These are phyloP conservation scores for Nigrospora sphaerica DNA, from an alignment of 2,329 filamentous ascomycete genomes.

Conservation along the genomic window DNA sequence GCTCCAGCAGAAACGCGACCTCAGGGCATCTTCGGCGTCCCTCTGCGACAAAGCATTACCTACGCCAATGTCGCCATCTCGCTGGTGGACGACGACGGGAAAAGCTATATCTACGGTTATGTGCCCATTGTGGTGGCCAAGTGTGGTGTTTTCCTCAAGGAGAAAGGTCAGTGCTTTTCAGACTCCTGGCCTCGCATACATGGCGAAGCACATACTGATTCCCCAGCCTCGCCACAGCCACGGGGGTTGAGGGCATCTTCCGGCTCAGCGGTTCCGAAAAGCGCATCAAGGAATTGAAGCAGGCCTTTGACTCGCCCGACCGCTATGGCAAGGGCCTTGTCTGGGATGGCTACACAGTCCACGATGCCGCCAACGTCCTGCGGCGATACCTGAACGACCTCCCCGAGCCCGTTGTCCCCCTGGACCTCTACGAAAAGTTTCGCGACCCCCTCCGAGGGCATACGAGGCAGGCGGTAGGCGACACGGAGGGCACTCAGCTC, in stretches of 20 bases:
- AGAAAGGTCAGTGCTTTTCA: slow-evolving; percentile 67
- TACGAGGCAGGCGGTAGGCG: slow-evolving; percentile 66
- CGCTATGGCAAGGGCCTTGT: slow-evolving; percentile 94
- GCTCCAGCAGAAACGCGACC: slow-evolving; percentile 35
- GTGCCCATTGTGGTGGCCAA: slow-evolving; percentile 98
- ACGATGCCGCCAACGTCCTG: slow-evolving; percentile 95
- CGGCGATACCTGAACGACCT: slow-evolving; percentile 93
- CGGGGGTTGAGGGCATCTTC: slow-evolving; percentile 92
- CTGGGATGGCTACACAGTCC: slow-evolving; percentile 96
- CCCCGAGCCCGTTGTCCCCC: slow-evolving; percentile 90
- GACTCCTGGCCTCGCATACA: neutral
- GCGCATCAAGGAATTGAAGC: slow-evolving; percentile 93
- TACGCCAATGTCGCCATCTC: slow-evolving; percentile 99
- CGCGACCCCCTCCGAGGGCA: slow-evolving; percentile 69
- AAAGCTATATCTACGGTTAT: slow-evolving; percentile 97
- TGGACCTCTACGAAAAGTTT: slow-evolving; percentile 89
- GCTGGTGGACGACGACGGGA: slow-evolving; percentile 81
- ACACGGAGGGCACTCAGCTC: slow-evolving; percentile 62
- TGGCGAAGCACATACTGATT: neutral
- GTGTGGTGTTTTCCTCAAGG: slow-evolving; percentile 93
- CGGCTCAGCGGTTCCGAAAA: slow-evolving; percentile 93
- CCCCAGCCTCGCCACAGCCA: slow-evolving; percentile 50
- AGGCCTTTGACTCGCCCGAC: slow-evolving; percentile 87
- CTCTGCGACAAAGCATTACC: slow-evolving; percentile 86
- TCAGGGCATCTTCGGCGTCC: slow-evolving; percentile 88